A percentile compares a stretch with the other conserved stretches of the same genome.
Conservation (phyloP, 2,329 filamentous ascomycete species). For the Atkinsonella texensis region DNA sequence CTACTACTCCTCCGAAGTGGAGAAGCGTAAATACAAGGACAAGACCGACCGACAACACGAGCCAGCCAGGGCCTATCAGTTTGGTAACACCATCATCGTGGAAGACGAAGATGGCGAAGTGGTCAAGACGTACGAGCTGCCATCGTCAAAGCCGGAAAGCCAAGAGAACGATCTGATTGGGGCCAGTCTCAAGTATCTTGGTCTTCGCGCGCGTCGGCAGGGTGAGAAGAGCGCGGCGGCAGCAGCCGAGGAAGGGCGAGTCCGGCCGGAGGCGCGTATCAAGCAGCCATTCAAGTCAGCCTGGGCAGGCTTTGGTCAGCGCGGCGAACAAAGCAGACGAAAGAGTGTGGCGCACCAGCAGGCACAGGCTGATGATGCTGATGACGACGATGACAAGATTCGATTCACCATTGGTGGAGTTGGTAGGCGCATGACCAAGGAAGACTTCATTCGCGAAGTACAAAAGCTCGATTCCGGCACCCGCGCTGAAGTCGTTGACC, state of each 20-base stretch:
- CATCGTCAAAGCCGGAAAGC: slow-evolving; percentile 35
- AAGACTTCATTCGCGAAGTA: slow-evolving; percentile 66
- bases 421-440: slow-evolving; percentile 67
- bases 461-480: slow-evolving; percentile 58
- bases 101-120: slow-evolving; percentile 82
- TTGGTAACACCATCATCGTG: slow-evolving; percentile 77
- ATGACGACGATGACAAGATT: slow-evolving; percentile 44
- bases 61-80: slow-evolving; percentile 74
- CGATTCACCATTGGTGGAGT: slow-evolving; percentile 65
- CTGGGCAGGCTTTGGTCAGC: slow-evolving; percentile 36
- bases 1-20: slow-evolving; percentile 47
- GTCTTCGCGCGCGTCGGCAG: slow-evolving; percentile 34
- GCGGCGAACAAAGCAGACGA: slow-evolving; percentile 22
- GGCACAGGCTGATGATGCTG: slow-evolving; percentile 16
- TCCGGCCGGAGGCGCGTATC: slow-evolving; percentile 20
- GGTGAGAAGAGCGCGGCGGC: slow-evolving; percentile 23
- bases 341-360: slow-evolving; percentile 30
- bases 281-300: slow-evolving; percentile 29
- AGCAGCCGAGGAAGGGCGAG: slow-evolving; percentile 20
- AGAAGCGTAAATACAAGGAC: slow-evolving; percentile 49
- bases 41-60: slow-evolving; percentile 51
- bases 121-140: slow-evolving; percentile 70
- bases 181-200: slow-evolving; percentile 41
- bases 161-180: slow-evolving; percentile 28
- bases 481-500: slow-evolving; percentile 40